phyloP scores from a whole-genome alignment of 2,329 filamentous ascomycete genomes.

The Beauveria sp. region DNA sequence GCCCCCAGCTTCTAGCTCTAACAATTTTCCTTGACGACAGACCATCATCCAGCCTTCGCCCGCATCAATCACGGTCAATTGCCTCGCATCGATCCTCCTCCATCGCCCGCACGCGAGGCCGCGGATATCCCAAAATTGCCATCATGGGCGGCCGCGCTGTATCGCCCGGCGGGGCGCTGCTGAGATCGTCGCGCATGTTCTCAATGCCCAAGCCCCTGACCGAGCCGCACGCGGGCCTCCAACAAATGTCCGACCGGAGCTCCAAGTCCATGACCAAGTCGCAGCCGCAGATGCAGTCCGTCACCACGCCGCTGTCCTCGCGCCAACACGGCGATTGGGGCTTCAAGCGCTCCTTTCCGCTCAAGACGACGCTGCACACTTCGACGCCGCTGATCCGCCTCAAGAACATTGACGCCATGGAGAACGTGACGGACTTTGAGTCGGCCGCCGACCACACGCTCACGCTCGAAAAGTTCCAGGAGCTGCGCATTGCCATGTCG shows the following conservation, averaged over 20 bases:
- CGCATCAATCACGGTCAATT: constrained; percentile 12
- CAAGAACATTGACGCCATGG: constrained; percentile 71
- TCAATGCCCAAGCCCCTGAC: constrained; percentile 73
- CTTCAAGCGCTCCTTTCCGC: constrained; percentile 75
- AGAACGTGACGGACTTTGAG: constrained; percentile 83
- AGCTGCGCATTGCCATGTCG: constrained; percentile 66
- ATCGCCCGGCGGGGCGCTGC: constrained; percentile 59
- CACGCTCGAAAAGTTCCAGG: constrained; percentile 78
- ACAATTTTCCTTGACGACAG: background rate
- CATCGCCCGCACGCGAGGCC: constrained; percentile 21
- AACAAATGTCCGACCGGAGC: constrained; percentile 28
- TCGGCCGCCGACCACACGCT: constrained; percentile 75
- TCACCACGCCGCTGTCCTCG: constrained; percentile 68
- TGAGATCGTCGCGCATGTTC: constrained; percentile 85
- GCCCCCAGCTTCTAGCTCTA: constrained; percentile 3
- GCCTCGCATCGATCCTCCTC: constrained; percentile 15
- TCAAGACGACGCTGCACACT: constrained; percentile 63
- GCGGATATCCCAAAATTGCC: constrained; percentile 14
- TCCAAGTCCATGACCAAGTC: constrained; percentile 52
- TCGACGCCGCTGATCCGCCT: constrained; percentile 71
- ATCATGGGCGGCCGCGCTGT: constrained; percentile 30
- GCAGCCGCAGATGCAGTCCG: constrained; percentile 75
- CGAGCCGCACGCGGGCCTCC: constrained; percentile 43
- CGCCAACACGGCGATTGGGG: constrained; percentile 83
- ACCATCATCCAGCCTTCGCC: constrained; percentile 22